These are phyloP conservation scores for Apiospora pterosperma DNA, from an alignment of 2,329 filamentous ascomycete genomes.

Conservation along the genomic window DNA sequence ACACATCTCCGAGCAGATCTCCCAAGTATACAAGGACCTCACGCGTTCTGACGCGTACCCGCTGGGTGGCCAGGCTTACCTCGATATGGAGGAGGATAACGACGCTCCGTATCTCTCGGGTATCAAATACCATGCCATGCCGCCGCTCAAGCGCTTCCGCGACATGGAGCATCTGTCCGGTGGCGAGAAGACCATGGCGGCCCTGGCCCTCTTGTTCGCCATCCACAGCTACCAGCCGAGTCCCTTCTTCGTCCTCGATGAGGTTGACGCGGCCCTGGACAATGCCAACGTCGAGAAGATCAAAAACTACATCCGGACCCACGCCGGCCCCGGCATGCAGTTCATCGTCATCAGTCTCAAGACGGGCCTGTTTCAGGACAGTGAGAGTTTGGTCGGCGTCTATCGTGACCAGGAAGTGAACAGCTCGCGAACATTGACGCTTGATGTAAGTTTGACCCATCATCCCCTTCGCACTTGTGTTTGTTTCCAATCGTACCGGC, in stretches of 20 bases:
- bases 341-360: conserved; percentile 98
- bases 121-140: conserved; percentile 99
- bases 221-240: conserved; percentile 94
- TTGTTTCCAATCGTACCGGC: not conserved
- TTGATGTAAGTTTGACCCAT: conserved; percentile 72
- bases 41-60: conserved; percentile 89
- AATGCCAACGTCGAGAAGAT: conserved; percentile 96
- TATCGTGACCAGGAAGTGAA: conserved; percentile 95
- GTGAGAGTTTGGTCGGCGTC: conserved; percentile 91
- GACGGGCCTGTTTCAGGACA: conserved; percentile 92
- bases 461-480: not conserved
- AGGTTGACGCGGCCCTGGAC: conserved; percentile 97
- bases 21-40: conserved; percentile 89
- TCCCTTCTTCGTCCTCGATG: conserved; percentile 97
- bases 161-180: conserved; percentile 99
- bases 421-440: conserved; percentile 82
- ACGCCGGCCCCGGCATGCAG: conserved; percentile 95
- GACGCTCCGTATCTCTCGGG: conserved; percentile 94
- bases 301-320: conserved; percentile 91
- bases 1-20: conserved; percentile 94
- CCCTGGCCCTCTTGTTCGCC: conserved; percentile 91
- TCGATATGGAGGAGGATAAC: conserved; percentile 91
- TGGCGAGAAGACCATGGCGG: conserved; percentile 98
- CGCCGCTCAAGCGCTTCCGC: conserved; percentile 93
- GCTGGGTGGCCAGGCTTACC: conserved; percentile 82